Evolutionary conservation across 2,329 filamentous ascomycete species (phyloP), one percentile per base, ranked within the genome.

Genomic region (Cladophialophora bantiana): DNA sequence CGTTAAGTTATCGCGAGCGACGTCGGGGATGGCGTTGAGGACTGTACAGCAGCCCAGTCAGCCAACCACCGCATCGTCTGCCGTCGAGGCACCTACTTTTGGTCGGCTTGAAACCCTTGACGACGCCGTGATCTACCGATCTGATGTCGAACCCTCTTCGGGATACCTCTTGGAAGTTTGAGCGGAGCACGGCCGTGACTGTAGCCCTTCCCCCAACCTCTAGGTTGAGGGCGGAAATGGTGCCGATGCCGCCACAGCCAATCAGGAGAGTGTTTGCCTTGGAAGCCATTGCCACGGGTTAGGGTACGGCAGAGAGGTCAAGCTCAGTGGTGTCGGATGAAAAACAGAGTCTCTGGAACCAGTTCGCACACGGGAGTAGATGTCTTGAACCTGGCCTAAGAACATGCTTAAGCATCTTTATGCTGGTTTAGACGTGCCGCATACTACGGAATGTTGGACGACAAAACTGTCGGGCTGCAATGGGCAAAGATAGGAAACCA

Each of bases 201-300:
- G 70, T 77, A 7, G 85, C 84, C 10, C 78, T 75, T 7, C 81
- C 82, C 7, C 84, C 84, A 1, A 73, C 73, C 73, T 88, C 82
- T 4, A 89, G 77, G 38, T 83, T 84, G 52, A 84, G 81, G 4
- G 85, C 85, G 6, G 82, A 81, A 72, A 88, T 85, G 1, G 85
- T 83, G n/a, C 86, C 86, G 1, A 88, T 82, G 4, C 84, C 84
- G 9, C 86, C 86, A 6, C 79, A 79, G n/a, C 86, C 86, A 15
- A 88, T 76, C 9, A 88, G 68, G 2, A 88, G 78, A 2, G 87
- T 78, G n/a, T 76, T 80, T 1, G 76, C 68, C 26, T 55, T 55
- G 45, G 40, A 42, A 42, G 40, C 40, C 40, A 42, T 42, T 12
- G 40, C 40, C 4, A n/a, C 10, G 40, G 12, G n/a, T 4, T 26